Evolutionary conservation across 1,139 yeast species (phyloP).

Genomic region (Torulaspora globosa): DNA sequence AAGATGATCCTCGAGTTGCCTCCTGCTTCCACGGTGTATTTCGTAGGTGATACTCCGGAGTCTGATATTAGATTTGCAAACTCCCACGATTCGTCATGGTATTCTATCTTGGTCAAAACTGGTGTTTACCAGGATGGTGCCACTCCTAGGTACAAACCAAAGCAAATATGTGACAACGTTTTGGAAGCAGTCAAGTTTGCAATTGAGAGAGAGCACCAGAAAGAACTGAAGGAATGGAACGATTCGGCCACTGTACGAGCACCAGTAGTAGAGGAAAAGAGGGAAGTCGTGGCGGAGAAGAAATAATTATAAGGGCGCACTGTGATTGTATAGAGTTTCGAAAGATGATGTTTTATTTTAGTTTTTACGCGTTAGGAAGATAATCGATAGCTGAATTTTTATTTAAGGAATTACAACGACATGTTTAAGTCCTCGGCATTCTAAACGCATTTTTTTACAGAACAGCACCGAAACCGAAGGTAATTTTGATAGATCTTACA

Average conservation of each 20-base stretch:
- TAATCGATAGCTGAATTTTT: background rate
- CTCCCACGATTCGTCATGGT: conserved; percentile 80
- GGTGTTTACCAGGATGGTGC: conserved; percentile 84
- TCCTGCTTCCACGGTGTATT: conserved; percentile 79
- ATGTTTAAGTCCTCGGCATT: too few relatives aligned
- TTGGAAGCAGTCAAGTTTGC: conserved; percentile 80
- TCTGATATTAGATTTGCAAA: conserved; percentile 85
- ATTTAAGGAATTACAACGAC: background rate
- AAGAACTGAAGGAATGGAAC: conserved; percentile 71
- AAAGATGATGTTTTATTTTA: conserved; percentile 3
- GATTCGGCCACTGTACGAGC: conserved; percentile 26
- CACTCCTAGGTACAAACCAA: conserved; percentile 72
- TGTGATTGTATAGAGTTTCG: conserved; percentile 2
- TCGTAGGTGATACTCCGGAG: conserved; percentile 92
- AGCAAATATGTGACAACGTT: conserved; percentile 66
- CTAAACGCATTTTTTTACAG: conserved; percentile 36
- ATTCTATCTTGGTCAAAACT: conserved; percentile 76
- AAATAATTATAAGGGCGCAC: conserved; percentile 3
- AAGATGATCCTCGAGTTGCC: conserved; percentile 54
- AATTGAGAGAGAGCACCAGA: conserved; percentile 70
- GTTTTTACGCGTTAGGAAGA: background rate
- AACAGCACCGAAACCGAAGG: conserved; percentile 93
- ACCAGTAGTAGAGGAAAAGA: conserved; percentile 27
- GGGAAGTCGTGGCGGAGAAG: conserved; percentile 1
- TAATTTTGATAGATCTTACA: conserved; percentile 77